Evolutionary conservation across 768 basidiomycete species (phyloP), one percentile per base, ranked within the genome.

Genomic region (Naematelia aurantialba): DNA sequence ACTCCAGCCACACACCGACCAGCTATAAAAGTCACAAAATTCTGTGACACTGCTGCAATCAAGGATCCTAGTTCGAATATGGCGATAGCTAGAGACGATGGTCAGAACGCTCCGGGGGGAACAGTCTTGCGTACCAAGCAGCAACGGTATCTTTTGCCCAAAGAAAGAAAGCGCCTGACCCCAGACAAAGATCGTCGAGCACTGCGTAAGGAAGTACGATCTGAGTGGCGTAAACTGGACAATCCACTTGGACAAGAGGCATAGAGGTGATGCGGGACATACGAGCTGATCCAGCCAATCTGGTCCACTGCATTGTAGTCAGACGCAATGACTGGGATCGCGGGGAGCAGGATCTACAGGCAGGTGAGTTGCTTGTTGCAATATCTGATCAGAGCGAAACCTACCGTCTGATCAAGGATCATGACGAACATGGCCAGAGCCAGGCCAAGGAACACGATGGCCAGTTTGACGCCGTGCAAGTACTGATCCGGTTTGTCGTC

Each of bases 281-380:
- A 58, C 57, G 57, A 51, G 42, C 57, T 58, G 57, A 58, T 52
- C 57, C 57, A 58, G 30, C 57, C 57, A 27, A 58, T 52, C 4
- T 24, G n/a, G 21, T 52, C 42, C 27, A 58, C 49, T 22, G 48
- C 57, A 44, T 50, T 25, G 29, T 52, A 58, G 19, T 29, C 12
- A 21, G 50, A 51, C 8, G 57, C 57, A 44, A 58, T 58, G 48
- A 58, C 39, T 5, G 57, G 57, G 31, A 58, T 52, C 19, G 57
- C 57, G 19, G 57, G 57, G 49, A 50, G 29, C n/a, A 58, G 48
- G 27, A 58, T 58, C 55, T 56, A 39, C 5, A 21, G 13, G 13
- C n/a, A 45, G 31, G 22, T 55, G 5, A 55, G 53, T 24, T 45
- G 21, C 13, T 45, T 34, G 5, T 10, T 26, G 10, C 19, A n/a